These are phyloP conservation scores for Microbotryum saponariae DNA, from an alignment of 1,284 basidiomycete genomes.

Conservation along the genomic window DNA sequence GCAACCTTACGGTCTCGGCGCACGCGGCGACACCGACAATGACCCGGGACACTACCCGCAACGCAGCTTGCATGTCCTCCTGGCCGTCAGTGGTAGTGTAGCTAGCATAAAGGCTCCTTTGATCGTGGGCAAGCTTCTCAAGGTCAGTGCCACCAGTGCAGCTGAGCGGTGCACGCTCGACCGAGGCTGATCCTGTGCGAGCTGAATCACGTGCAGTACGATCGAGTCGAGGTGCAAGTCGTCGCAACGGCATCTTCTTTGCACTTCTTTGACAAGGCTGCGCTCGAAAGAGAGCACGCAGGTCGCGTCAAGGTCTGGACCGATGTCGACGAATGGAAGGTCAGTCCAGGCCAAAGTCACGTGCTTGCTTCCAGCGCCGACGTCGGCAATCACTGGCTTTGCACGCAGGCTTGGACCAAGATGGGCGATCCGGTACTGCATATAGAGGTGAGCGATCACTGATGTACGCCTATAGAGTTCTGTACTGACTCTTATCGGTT, in stretches of 20 bases:
- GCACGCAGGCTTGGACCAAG: conserved; percentile 48
- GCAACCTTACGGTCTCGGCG: conserved; percentile 30
- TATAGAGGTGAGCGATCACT: conserved; percentile 56
- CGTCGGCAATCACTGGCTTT: too few relatives aligned
- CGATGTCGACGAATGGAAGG: conserved; percentile 86
- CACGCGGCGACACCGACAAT: conserved; percentile 26
- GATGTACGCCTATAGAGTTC: neutral
- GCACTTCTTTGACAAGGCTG: conserved; percentile 61
- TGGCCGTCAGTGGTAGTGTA: conserved; percentile 86
- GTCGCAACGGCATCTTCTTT: conserved; percentile 71
- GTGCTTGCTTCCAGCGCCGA: too few relatives aligned
- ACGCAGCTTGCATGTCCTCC: conserved; percentile 54
- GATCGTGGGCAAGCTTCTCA: conserved; percentile 67
- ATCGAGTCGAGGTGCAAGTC: conserved; percentile 70
- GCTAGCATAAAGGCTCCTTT: conserved; percentile 87
- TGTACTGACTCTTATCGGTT: neutral
- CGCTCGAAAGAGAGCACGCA: conserved; percentile 45
- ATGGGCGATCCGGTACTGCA: conserved; percentile 91
- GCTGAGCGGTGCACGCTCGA: fast-evolving
- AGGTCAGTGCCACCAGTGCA: conserved; percentile 47
- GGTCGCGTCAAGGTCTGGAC: conserved; percentile 68
- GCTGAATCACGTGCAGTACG: conserved; percentile 48
- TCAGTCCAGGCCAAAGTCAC: conserved; percentile 42
- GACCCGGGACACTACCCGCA: conserved; percentile 27
- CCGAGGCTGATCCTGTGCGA: neutral